phyloP scores from a whole-genome alignment of 768 basidiomycete species.

The Rhodotorula babjevae region DNA sequence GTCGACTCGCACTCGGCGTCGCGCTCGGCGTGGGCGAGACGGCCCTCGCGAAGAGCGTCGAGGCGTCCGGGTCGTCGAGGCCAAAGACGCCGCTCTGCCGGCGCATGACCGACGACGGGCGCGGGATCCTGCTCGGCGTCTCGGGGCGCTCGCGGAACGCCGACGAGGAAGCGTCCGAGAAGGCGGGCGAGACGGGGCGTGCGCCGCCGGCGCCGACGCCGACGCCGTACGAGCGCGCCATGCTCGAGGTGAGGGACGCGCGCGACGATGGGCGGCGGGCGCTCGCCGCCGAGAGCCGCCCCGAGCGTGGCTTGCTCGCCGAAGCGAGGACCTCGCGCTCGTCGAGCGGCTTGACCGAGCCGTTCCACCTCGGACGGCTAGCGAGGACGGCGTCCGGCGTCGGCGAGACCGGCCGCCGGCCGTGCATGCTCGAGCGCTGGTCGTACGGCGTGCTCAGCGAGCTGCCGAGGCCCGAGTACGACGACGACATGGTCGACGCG shows the following conservation, averaged over 20 bases:
- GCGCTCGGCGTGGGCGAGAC: conserved; percentile 28
- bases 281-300: conserved; percentile 10
- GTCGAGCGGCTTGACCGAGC: conserved; percentile 1
- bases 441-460: not conserved
- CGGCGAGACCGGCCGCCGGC: conserved; percentile 9
- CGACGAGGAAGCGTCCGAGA: conserved; percentile 26
- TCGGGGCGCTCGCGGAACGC: conserved; percentile 14
- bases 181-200: conserved; percentile 22
- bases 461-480: not conserved
- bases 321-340: not conserved
- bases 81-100: conserved; percentile 20
- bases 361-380: conserved; percentile 33
- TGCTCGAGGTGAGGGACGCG: conserved; percentile 16
- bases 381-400: not conserved
- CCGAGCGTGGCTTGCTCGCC: not conserved
- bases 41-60: conserved; percentile 24
- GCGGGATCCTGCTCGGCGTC: conserved; percentile 33
- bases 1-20: not conserved
- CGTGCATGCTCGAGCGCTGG: not conserved
- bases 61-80: conserved; percentile 4
- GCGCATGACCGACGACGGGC: conserved; percentile 12
- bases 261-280: conserved; percentile 15
- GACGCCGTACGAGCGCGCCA: conserved; percentile 14
- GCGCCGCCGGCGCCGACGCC: not conserved
- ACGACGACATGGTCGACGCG: not conserved